Evolutionary conservation across 202 grass and related monocot genomes (phyloP), one percentile per base, ranked within the genome.

Genomic region (Setaria italica): DNA sequence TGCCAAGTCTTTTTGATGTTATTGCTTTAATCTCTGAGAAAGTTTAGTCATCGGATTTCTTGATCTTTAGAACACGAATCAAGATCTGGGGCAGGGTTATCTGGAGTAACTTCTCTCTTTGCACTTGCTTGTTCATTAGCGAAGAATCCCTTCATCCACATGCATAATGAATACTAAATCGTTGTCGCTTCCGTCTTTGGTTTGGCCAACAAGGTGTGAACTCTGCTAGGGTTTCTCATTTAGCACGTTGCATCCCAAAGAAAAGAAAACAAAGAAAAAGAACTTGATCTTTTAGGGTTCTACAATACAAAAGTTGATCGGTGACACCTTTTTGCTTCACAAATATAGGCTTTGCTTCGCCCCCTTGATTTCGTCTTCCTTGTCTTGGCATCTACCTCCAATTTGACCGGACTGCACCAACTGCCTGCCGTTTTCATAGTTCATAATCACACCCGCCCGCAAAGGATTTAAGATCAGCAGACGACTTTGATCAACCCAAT

Each of bases 201-300:
- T 78, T 87, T 70, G 21, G 70, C 43, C 43, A 46, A 20, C 50
- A 87, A 82, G 60, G 25, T 68, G 81, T 92, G 88, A 90, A 89
- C 81, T 88, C 77, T 17, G 67, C 81, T 95, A 93, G 90, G 93
- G 93, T 93, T 95, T 88, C 77, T 85, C 80, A 80, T 62, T 55
- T 54, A 72, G 55, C 76, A 80, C 71, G 83, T 63, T n/a, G 67
- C 85, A 12, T 34, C 42, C 32, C 33, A 7, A 78, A 35, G 19
- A 70, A 80, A 65, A 32, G 67, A 81, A 81, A 72, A 17, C 12
- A 7, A 58, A 70, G 1, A 19, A 70, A 74, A 64, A 84, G 29
- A 72, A 79, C 70, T 62, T 54, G 62, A 84, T 50, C 82, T 85
- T 85, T 78, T 88, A 72, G 78, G 82, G 70, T 43, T 88, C 77